Conservation (phyloP, 2,329 filamentous ascomycete genomes). For the Fusarium sp. region DNA sequence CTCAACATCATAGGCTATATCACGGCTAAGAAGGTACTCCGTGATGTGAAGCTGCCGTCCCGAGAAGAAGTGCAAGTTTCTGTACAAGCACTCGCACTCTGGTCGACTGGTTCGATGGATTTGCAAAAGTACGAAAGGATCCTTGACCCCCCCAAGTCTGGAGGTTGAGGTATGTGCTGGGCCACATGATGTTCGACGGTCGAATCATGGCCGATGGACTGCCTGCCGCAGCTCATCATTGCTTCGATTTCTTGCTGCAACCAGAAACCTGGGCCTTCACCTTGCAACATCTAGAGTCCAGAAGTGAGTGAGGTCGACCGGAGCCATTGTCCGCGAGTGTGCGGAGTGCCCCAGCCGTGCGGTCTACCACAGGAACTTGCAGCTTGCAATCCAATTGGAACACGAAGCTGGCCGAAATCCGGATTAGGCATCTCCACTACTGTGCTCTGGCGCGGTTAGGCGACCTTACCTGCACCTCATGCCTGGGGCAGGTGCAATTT, state of each 20-base stretch:
- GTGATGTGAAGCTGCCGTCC: conserved; percentile 13
- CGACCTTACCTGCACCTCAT: conserved; percentile 35
- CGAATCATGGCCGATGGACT: background rate
- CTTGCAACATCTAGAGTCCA: background rate
- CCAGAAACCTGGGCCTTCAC: conserved; percentile 2
- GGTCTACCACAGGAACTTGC: conserved; percentile 30
- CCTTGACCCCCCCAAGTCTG: conserved; percentile 44
- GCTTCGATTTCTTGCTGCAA: conserved; percentile 5
- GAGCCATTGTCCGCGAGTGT: conserved; percentile 16
- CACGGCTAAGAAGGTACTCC: conserved; percentile 43
- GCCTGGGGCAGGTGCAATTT: conserved; percentile 32
- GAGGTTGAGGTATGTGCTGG: background rate
- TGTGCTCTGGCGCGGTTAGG: conserved; percentile 33
- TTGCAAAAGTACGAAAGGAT: conserved; percentile 74
- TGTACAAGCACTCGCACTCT: conserved; percentile 79
- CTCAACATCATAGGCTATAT: conserved; percentile 88
- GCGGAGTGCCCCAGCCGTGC: conserved; percentile 10
- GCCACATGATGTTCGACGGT: background rate
- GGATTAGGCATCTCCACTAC: conserved; percentile 38
- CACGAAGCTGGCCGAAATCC: conserved; percentile 34
- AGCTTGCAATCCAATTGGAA: conserved; percentile 40
- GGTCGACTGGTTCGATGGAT: conserved; percentile 76
- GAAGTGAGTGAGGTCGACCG: conserved; percentile 23
- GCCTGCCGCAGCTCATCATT: background rate
- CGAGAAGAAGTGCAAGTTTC: conserved; percentile 45